Percentiles rank a stretch among this genome's conserved stretches.
These are phyloP conservation scores for Umbelopsis sp. DNA, from an alignment of 371 early-diverging fungal genomes.

Conservation along the genomic window DNA sequence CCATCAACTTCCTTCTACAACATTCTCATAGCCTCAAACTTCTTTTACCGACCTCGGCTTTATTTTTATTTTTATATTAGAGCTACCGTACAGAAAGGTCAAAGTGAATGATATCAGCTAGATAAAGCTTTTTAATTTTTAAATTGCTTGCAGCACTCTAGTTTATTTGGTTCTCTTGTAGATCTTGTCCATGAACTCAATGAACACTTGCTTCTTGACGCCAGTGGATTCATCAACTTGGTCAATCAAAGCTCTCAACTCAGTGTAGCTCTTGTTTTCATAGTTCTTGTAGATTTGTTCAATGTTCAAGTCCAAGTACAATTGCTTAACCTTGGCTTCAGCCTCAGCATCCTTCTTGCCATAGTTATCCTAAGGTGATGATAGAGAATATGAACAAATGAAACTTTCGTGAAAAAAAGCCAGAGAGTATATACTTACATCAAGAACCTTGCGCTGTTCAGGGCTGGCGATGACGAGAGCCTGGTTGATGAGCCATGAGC, in stretches of 20 bases:
- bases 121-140: too few species aligned
- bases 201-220: constrained; percentile 83
- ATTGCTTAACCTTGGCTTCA: constrained; percentile 80
- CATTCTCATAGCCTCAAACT: too few species aligned
- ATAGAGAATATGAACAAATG: too few species aligned
- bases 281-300: constrained; percentile 80
- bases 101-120: too few species aligned
- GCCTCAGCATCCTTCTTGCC: constrained; percentile 80
- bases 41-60: too few species aligned
- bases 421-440: constrained; percentile 46
- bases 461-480: constrained; percentile 77
- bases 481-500: constrained; percentile 95
- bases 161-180: constrained; percentile 89
- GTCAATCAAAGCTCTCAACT: constrained; percentile 74
- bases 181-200: constrained; percentile 90
- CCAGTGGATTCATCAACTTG: constrained; percentile 70
- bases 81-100: too few species aligned
- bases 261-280: constrained; percentile 81
- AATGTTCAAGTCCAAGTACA: constrained; percentile 82
- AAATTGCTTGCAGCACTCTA: background rate
- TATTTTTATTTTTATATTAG: too few species aligned
- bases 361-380: constrained; percentile 71
- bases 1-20: too few species aligned
- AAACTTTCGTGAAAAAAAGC: too few species aligned
- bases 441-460: constrained; percentile 87